A percentile compares a stretch with the other conserved stretches of the same genome.
phyloP scores from a whole-genome alignment of 257 asterid species.

The Nemophila menziesii region DNA sequence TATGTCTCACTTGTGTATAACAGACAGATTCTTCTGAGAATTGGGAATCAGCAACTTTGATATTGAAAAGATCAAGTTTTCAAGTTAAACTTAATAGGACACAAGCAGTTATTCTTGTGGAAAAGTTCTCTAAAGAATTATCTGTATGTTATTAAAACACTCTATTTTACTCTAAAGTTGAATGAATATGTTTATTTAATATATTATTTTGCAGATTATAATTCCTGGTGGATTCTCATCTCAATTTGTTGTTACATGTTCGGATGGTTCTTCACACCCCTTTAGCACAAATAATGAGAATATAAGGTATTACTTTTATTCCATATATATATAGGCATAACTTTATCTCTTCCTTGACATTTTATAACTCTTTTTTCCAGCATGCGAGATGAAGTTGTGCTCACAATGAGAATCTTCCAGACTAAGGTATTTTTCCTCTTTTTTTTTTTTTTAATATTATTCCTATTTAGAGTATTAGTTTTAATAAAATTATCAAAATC shows the following conservation, averaged over 20 bases:
- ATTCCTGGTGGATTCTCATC: conserved; percentile 75
- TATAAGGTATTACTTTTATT: conserved; percentile 37
- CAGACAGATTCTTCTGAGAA: conserved; percentile 75
- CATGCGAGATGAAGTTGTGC: conserved; percentile 70
- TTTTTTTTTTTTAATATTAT: conserved; percentile 1
- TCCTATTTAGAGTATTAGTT: neutral
- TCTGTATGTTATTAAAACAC: conserved; percentile 69
- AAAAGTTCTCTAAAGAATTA: conserved; percentile 64
- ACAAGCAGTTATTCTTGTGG: conserved; percentile 48
- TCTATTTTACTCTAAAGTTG: no score
- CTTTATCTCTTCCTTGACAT: conserved; percentile 5
- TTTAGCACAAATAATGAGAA: conserved; percentile 74
- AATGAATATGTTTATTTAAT: neutral
- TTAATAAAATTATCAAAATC: neutral
- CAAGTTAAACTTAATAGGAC: conserved; percentile 64
- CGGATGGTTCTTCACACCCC: conserved; percentile 74
- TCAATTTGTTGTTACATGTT: conserved; percentile 70
- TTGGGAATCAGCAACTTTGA: conserved; percentile 70
- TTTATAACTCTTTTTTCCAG: conserved; percentile 30
- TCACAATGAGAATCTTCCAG: conserved; percentile 83
- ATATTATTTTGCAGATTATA: conserved; percentile 48
- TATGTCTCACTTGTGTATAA: conserved; percentile 13
- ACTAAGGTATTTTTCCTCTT: conserved; percentile 46
- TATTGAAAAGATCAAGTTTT: conserved; percentile 58
- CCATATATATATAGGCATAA: neutral